These are phyloP conservation scores for Kluyveromyces lactis DNA, from an alignment of 805 yeast genomes.

Conservation along the genomic window DNA sequence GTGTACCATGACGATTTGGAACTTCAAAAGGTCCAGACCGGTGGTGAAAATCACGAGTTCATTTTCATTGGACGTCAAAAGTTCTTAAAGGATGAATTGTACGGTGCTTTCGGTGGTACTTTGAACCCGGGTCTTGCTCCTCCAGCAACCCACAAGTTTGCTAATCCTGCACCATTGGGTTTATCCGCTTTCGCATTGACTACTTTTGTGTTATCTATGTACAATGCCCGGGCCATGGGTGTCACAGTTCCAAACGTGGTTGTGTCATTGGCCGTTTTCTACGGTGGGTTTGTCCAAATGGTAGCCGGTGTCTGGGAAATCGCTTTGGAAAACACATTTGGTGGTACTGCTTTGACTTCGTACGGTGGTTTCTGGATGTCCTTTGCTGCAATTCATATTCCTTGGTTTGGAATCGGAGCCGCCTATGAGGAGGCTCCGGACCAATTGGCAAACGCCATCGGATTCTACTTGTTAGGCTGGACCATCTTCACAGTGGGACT, in stretches of 20 bases:
- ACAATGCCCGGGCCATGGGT: conserved; percentile 48
- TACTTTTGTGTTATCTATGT: conserved; percentile 50
- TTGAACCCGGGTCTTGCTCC: conserved; percentile 59
- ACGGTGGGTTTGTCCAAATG: conserved; percentile 57
- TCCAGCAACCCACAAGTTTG: conserved; percentile 52
- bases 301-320: conserved; percentile 63
- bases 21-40: conserved; percentile 26
- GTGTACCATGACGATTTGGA: conserved; percentile 5
- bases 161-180: conserved; percentile 62
- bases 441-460: conserved; percentile 42
- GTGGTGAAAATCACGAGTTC: conserved; percentile 50
- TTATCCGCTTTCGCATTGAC: conserved; percentile 54
- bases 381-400: conserved; percentile 50
- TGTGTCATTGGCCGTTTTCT: conserved; percentile 49
- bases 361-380: conserved; percentile 69
- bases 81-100: conserved; percentile 52
- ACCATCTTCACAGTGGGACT: conserved; percentile 50
- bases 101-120: conserved; percentile 75
- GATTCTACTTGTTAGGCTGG: conserved; percentile 58
- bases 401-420: conserved; percentile 49
- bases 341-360: conserved; percentile 53
- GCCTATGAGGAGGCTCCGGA: conserved; percentile 39
- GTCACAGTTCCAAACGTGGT: conserved; percentile 44
- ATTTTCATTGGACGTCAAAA: conserved; percentile 65
- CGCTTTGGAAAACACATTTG: conserved; percentile 56